Conservation (phyloP, 2,329 filamentous ascomycete genomes). For the Raffaelea albimanens region DNA sequence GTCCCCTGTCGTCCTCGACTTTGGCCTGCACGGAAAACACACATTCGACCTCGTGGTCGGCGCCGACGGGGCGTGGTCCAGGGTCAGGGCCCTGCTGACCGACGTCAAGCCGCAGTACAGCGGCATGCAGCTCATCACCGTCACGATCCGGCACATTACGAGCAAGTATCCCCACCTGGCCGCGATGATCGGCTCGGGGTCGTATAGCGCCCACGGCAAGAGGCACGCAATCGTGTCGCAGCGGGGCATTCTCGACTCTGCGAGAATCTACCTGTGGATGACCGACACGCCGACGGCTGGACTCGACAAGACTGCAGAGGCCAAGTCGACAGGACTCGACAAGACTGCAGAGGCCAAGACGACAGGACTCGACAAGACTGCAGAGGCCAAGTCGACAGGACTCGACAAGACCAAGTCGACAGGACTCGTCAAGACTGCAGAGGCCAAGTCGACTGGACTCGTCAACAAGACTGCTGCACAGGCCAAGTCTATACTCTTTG, state of each 20-base stretch:
- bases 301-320: too few relatives aligned
- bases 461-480: slow-evolving; percentile 5
- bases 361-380: slow-evolving; percentile 16
- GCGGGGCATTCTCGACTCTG: slow-evolving; percentile 19
- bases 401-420: slow-evolving; percentile 9
- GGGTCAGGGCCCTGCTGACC: slow-evolving; percentile 25
- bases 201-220: slow-evolving; percentile 22
- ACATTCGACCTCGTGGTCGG: slow-evolving; percentile 28
- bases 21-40: slow-evolving; percentile 12
- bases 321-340: slow-evolving; percentile 7
- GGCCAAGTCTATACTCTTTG: slow-evolving; percentile 16
- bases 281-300: slow-evolving; percentile 8
- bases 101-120: slow-evolving; percentile 26
- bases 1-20: slow-evolving; percentile 12
- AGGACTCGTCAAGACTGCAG: slow-evolving; percentile 8
- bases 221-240: slow-evolving; percentile 27
- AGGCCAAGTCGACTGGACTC: slow-evolving; percentile 7
- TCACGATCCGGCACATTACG: slow-evolving; percentile 24
- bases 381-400: slow-evolving; percentile 3
- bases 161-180: slow-evolving; percentile 26
- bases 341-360: slow-evolving; percentile 10
- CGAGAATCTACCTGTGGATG: slow-evolving; percentile 21
- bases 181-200: slow-evolving; percentile 28
- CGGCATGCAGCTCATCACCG: slow-evolving; percentile 27
- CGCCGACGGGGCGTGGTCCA: slow-evolving; percentile 30